Evolutionary conservation across 257 asterid species (phyloP).

Genomic region (Striga asiatica): DNA sequence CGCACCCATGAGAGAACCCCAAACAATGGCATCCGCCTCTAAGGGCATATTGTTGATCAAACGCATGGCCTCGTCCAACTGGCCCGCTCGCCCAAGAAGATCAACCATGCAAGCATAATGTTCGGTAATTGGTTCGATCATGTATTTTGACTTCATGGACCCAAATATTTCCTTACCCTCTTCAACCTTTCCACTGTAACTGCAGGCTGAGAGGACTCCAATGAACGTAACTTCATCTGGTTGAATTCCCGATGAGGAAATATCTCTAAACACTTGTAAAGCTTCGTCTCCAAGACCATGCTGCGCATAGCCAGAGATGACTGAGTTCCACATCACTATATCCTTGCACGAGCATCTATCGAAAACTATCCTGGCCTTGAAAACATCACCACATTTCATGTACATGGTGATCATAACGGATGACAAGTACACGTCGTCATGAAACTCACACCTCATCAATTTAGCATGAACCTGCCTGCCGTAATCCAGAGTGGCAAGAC

Average conservation of each 20-base stretch:
- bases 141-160: slow-evolving; percentile 44
- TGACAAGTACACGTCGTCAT: slow-evolving; percentile 37
- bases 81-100: slow-evolving; percentile 70
- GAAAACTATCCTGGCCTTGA: slow-evolving; percentile 40
- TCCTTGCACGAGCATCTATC: slow-evolving; percentile 40
- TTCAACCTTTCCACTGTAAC: slow-evolving; percentile 59
- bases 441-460: slow-evolving; percentile 28
- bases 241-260: slow-evolving; percentile 28
- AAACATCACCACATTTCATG: slow-evolving; percentile 64
- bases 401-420: slow-evolving; percentile 61
- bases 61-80: slow-evolving; percentile 44
- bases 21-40: slow-evolving; percentile 51
- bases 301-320: slow-evolving; percentile 67
- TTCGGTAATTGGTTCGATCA: slow-evolving; percentile 32
- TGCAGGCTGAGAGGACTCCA: slow-evolving; percentile 72
- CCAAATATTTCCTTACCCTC: slow-evolving; percentile 57
- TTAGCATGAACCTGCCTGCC: slow-evolving; percentile 65
- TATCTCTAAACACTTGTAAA: slow-evolving; percentile 35
- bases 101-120: slow-evolving; percentile 80
- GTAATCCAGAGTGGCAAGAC: slow-evolving; percentile 46
- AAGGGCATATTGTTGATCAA: slow-evolving; percentile 49
- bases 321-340: slow-evolving; percentile 65
- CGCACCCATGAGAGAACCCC: slow-evolving; percentile 81
- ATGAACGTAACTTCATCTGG: slow-evolving; percentile 45
- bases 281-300: slow-evolving; percentile 59